A percentile compares a stretch with the other conserved stretches of the same genome.
Evolutionary conservation across 768 basidiomycete species (phyloP).

Genomic region (Russula griseocarnosa): DNA sequence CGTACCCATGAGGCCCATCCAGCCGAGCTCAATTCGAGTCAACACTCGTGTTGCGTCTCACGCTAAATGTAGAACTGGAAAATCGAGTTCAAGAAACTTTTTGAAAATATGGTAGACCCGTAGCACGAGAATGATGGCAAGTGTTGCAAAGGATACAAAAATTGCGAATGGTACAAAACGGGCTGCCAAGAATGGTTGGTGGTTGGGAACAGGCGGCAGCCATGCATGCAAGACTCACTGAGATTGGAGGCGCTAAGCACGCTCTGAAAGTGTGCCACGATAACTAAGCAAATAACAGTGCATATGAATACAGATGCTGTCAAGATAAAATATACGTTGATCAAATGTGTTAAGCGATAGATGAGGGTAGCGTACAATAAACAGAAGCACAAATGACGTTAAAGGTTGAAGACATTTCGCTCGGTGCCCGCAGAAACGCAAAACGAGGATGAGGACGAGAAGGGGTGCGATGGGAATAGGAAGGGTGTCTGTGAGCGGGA

Average conservation of each 20-base stretch:
- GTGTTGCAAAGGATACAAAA: slow-evolving; percentile 68
- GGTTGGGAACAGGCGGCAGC: not conserved
- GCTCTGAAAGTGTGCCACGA: slow-evolving; percentile 73
- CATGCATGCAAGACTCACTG: slow-evolving; percentile 46
- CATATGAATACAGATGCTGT: slow-evolving; percentile 65
- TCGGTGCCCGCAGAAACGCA: slow-evolving; percentile 21
- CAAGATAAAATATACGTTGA: slow-evolving; percentile 16
- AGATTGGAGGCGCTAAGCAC: slow-evolving; percentile 73
- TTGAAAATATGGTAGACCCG: slow-evolving; percentile 37
- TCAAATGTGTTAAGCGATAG: not conserved
- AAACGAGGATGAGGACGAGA: slow-evolving; percentile 19
- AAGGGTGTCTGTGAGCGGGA: slow-evolving; percentile 32
- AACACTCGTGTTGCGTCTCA: slow-evolving; percentile 61
- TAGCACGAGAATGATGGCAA: slow-evolving; percentile 66
- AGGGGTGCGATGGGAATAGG: slow-evolving; percentile 17
- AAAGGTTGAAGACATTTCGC: slow-evolving; percentile 66
- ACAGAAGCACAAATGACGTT: slow-evolving; percentile 62
- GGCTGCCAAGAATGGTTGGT: slow-evolving; percentile 43
- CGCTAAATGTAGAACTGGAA: slow-evolving; percentile 58
- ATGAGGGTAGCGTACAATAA: slow-evolving; percentile 51
- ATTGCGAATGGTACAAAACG: slow-evolving; percentile 84
- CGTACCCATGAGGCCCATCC: slow-evolving; percentile 63
- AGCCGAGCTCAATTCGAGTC: slow-evolving; percentile 70
- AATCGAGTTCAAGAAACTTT: slow-evolving; percentile 1
- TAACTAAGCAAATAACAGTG: slow-evolving; percentile 73